Conservation (phyloP, 495 filamentous ascomycete genomes). For the Neurospora intermedia region DNA sequence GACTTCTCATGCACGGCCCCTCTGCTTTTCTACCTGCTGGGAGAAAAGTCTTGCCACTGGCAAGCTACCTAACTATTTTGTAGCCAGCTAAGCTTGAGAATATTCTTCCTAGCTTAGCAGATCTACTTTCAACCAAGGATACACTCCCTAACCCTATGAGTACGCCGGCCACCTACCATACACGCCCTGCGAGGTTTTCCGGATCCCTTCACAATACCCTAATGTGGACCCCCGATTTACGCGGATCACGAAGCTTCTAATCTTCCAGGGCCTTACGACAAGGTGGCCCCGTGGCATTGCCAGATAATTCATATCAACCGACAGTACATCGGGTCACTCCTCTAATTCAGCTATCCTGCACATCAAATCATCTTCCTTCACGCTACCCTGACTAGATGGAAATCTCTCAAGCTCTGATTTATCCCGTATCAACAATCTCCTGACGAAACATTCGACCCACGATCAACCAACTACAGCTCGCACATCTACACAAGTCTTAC, state of each 20-base stretch:
- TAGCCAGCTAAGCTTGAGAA: background rate
- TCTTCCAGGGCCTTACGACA: background rate
- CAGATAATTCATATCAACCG: background rate
- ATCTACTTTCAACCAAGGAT: background rate
- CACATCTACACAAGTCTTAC: background rate
- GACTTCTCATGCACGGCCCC: background rate
- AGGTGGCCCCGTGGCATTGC: background rate
- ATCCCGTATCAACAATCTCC: background rate
- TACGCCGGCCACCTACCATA: background rate
- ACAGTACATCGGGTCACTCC: background rate
- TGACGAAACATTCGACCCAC: background rate
- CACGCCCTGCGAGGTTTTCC: background rate
- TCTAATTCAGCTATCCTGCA: background rate
- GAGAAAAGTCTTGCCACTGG: background rate
- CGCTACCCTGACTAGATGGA: background rate
- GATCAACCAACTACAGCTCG: background rate
- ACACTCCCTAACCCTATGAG: background rate
- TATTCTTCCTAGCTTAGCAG: background rate
- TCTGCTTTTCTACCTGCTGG: background rate
- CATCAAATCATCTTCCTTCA: background rate
- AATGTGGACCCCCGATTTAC: background rate
- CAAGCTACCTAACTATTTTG: background rate
- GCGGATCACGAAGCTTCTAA: background rate
- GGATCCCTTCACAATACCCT: background rate
- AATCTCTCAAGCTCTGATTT: background rate